Percentiles rank a stretch among this genome's conserved stretches.
Conservation (phyloP, 192 early-diverging fungal species). For the Coemansia sp. region DNA sequence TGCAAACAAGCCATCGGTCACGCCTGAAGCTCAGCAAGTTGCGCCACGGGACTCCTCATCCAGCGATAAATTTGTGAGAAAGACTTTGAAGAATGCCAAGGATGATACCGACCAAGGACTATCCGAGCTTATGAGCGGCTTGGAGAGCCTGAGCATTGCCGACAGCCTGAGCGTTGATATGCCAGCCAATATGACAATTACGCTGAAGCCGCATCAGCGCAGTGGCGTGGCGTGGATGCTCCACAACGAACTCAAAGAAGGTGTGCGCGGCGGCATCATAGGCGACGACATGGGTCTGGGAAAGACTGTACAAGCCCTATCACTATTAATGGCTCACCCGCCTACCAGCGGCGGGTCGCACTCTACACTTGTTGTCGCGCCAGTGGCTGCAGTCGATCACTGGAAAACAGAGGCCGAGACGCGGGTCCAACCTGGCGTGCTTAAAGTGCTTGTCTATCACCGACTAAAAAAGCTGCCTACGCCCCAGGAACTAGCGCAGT, state of each 20-base stretch:
- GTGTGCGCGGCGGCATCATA: slow-evolving; percentile 57
- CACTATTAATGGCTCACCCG: slow-evolving; percentile 56
- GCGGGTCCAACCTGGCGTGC: slow-evolving; percentile 53
- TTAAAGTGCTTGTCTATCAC: slow-evolving; percentile 65
- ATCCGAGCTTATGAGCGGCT: slow-evolving; percentile 1
- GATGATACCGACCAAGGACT: neutral
- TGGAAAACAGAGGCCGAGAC: slow-evolving; percentile 67
- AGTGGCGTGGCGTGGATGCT: slow-evolving; percentile 62
- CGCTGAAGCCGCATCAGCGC: slow-evolving; percentile 59
- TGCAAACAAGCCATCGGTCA: neutral
- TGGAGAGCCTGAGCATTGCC: slow-evolving; percentile 1
- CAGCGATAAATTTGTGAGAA: neutral
- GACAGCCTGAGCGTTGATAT: slow-evolving; percentile 33
- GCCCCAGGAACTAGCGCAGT: slow-evolving; percentile 37
- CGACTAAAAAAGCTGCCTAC: slow-evolving; percentile 36
- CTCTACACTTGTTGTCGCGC: slow-evolving; percentile 67
- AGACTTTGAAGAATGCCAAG: neutral
- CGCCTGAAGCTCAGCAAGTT: neutral
- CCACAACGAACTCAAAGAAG: slow-evolving; percentile 50
- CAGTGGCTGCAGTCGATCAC: slow-evolving; percentile 66
- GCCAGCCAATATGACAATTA: slow-evolving; percentile 50
- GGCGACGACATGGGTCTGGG: slow-evolving; percentile 73
- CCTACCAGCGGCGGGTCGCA: slow-evolving; percentile 34
- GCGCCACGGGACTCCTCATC: neutral
- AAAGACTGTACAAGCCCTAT: slow-evolving; percentile 75